A percentile compares a stretch with the other conserved stretches of the same genome.
These are phyloP conservation scores for Candida quercuum DNA, from an alignment of 805 yeast genomes.

Conservation along the genomic window DNA sequence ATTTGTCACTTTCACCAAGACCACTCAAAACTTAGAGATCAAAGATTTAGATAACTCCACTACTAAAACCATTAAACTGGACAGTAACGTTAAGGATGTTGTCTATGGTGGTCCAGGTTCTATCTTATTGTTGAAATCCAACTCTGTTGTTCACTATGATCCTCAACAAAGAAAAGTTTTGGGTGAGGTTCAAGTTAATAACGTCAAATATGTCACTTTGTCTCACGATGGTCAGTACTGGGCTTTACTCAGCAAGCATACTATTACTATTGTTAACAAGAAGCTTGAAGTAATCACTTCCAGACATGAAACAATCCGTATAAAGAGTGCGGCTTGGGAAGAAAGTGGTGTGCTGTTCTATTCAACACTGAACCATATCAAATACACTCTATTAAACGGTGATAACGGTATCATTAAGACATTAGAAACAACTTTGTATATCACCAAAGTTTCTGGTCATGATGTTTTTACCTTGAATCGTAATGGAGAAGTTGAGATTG, in stretches of 20 bases:
- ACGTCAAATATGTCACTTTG: slow-evolving; percentile 87
- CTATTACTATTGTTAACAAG: slow-evolving; percentile 81
- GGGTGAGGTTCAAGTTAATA: slow-evolving; percentile 61
- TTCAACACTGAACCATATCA: slow-evolving; percentile 93
- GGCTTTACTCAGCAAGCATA: slow-evolving; percentile 88
- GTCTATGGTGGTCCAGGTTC: slow-evolving; percentile 79
- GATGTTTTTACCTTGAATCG: slow-evolving; percentile 80
- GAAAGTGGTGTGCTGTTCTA: slow-evolving; percentile 87
- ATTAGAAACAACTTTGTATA: slow-evolving; percentile 80
- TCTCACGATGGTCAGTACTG: slow-evolving; percentile 81
- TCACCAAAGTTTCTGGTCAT: slow-evolving; percentile 64
- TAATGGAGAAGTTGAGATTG: slow-evolving; percentile 73
- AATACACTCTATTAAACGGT: slow-evolving; percentile 88
- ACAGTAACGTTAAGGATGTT: slow-evolving; percentile 63
- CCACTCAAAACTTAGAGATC: slow-evolving; percentile 65
- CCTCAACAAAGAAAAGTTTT: slow-evolving; percentile 86
- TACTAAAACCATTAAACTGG: slow-evolving; percentile 76
- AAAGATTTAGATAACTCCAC: slow-evolving; percentile 76
- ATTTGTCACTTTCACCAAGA: slow-evolving; percentile 72
- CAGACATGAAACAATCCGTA: slow-evolving; percentile 93
- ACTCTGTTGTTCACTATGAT: slow-evolving; percentile 76
- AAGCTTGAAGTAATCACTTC: slow-evolving; percentile 73
- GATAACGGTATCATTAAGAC: slow-evolving; percentile 94
- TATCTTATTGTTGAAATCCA: slow-evolving; percentile 66
- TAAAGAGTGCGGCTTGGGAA: slow-evolving; percentile 97